Conservation (phyloP, 148 eudicot species). For the Spergularia bocconei region DNA sequence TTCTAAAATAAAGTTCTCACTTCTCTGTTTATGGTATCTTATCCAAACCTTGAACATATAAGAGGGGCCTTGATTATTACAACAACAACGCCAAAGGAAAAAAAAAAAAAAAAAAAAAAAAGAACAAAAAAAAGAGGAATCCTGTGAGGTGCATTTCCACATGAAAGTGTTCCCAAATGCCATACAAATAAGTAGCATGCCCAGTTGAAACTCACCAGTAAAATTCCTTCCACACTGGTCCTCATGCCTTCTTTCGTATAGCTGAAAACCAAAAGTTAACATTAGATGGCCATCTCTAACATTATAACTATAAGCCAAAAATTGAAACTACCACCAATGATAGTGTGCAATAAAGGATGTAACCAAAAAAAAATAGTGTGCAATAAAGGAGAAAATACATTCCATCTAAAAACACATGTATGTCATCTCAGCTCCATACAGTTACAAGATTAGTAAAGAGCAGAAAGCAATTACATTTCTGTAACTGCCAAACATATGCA, state of each 20-base stretch:
- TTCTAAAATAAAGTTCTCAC: no score
- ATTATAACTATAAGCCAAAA: background rate
- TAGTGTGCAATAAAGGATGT: background rate
- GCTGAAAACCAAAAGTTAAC: slow-evolving; percentile 36
- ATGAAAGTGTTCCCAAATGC: background rate
- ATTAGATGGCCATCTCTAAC: background rate
- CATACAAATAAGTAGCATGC: background rate
- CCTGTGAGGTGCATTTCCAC: background rate
- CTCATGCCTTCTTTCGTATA: slow-evolving; percentile 96
- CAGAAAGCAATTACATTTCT: background rate
- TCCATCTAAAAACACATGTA: background rate
- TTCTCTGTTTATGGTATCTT: no score
- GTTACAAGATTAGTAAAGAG: background rate
- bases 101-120: no score
- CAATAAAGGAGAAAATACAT: background rate
- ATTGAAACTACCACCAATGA: background rate
- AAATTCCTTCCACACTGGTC: slow-evolving; percentile 92
- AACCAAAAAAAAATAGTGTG: no score
- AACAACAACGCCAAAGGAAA: no score
- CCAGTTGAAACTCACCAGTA: slow-evolving; percentile 50
- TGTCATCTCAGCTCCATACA: slow-evolving; percentile 1
- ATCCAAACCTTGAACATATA: no score
- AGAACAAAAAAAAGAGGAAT: background rate
- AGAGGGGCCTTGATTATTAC: no score
- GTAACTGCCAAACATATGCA: background rate